Base-by-base conservation (phyloP, 345 rosid species). In the Eucalyptus marginata region DNA sequence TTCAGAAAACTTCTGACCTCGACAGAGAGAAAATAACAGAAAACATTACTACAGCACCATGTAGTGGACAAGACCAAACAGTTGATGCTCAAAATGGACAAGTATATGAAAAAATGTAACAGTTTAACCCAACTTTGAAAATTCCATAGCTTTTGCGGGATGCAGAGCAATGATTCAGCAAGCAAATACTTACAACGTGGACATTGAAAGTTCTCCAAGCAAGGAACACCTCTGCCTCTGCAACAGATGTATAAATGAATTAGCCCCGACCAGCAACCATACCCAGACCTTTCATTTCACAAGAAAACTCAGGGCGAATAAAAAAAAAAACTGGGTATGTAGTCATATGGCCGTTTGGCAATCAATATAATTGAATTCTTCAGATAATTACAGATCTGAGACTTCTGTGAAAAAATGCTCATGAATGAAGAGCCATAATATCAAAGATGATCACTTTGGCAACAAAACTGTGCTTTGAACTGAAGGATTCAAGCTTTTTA, bases 131-230 rank as follows among this genome's bases (percentile, higher is more conserved):
- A 44, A 4, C 83, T 36, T 36, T 46, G 33, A 49, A 88, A 27
- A 59, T 79, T 50, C 11, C 43, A 29, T 54, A n/a, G 18, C 44
- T 64, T 31, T 47, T 49, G 18, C 3, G 6, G n/a, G 18, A 68
- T 13, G 14, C 15, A 5, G n/a, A 76, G 59, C 8, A 71, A 64
- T n/a, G 17, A 64, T 68, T 36, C 33, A 85, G 49, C 33, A 27
- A 86, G 49, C 51, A 25, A 17, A 17, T 12, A 90, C 92, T 91
- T 88, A 92, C 93, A 90, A 50, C 24, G 87, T 80, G 92, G 93
- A 88, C 94, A 93, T 47, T 54, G 89, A 43, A 88, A 89, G 86
- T 88, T 79, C 88, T 92, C 90, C 92, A 76, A 40, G 90, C 94
- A 93, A 46, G 92, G 91, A 89, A 90, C 89, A 80, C 81, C 71